These are phyloP conservation scores for Kalanchoe fedtschenkoi DNA, from an alignment of 164 flowering plant genomes.

Conservation along the genomic window DNA sequence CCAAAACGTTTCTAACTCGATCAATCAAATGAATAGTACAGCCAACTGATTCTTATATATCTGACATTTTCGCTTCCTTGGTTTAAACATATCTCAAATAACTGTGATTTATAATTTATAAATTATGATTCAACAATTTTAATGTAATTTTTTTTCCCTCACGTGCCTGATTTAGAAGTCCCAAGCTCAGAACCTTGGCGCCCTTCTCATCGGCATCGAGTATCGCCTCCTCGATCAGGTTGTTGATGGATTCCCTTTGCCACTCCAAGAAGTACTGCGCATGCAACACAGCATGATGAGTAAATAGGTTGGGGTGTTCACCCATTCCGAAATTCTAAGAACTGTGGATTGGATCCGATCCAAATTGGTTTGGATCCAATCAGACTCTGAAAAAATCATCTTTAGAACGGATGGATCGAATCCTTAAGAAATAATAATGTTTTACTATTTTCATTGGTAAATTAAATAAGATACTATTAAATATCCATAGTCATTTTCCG, in stretches of 20 bases:
- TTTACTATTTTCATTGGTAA: no score
- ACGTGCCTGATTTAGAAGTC: constrained; percentile 65
- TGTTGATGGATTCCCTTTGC: constrained; percentile 34
- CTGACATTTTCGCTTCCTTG: no score
- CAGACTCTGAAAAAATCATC: no score
- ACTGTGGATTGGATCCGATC: no score
- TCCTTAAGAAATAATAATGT: no score
- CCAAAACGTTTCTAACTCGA: background rate
- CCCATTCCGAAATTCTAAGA: no score
- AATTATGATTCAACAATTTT: background rate
- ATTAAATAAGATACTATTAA: no score
- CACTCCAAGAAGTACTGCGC: constrained; percentile 30
- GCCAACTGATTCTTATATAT: background rate
- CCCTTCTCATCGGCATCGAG: constrained; percentile 49
- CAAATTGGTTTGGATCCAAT: background rate
- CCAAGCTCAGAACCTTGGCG: constrained; percentile 48
- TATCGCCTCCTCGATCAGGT: constrained; percentile 56
- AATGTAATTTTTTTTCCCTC: background rate
- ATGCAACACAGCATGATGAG: background rate
- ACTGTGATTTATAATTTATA: no score
- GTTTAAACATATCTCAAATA: no score
- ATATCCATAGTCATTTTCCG: no score
- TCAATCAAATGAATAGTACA: background rate
- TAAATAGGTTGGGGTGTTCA: no score
- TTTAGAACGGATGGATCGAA: no score